A percentile compares a stretch with the other conserved stretches of the same genome.
Evolutionary conservation across 2,329 filamentous ascomycete species (phyloP).

Genomic region (Pleurostoma richardsiae): DNA sequence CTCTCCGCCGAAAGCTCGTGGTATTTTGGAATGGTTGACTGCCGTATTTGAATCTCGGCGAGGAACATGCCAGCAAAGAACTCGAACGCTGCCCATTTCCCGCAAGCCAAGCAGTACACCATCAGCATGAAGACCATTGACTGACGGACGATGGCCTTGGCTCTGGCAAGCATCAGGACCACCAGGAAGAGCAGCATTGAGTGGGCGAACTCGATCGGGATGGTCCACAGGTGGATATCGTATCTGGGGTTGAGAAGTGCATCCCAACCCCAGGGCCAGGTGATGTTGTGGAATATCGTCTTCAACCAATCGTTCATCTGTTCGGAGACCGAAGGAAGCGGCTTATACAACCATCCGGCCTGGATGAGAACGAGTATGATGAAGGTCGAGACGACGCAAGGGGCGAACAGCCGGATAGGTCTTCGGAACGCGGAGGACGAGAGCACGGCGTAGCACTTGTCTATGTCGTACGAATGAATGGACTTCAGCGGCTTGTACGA

Average conservation of each 20-base stretch:
- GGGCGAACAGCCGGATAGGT: slow-evolving; percentile 39
- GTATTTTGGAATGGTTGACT: slow-evolving; percentile 15
- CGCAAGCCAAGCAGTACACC: slow-evolving; percentile 29
- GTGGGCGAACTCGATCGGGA: slow-evolving; percentile 40
- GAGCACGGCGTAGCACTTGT: slow-evolving; percentile 30
- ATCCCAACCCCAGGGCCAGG: slow-evolving; percentile 29
- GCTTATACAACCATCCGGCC: slow-evolving; percentile 17
- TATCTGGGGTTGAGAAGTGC: slow-evolving; percentile 26
- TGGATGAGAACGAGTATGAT: slow-evolving; percentile 28
- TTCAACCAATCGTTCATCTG: slow-evolving; percentile 23
- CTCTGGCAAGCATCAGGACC: slow-evolving; percentile 28
- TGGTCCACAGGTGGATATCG: slow-evolving; percentile 42
- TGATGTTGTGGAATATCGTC: slow-evolving; percentile 23
- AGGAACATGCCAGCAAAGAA: slow-evolving; percentile 40
- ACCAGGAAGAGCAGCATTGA: slow-evolving; percentile 37
- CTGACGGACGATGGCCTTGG: slow-evolving; percentile 25
- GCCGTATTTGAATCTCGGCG: slow-evolving; percentile 35
- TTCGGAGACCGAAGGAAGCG: slow-evolving; percentile 14
- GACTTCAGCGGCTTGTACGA: slow-evolving; percentile 36
- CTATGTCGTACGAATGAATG: slow-evolving; percentile 30
- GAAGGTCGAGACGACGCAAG: slow-evolving; percentile 36
- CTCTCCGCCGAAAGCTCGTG: neutral
- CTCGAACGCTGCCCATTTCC: slow-evolving; percentile 37
- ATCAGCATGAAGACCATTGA: slow-evolving; percentile 22
- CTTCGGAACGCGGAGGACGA: slow-evolving; percentile 42